Evolutionary conservation across 768 basidiomycete genomes (phyloP), one percentile per base, ranked within the genome.

Genomic region (Mycena indigotica): DNA sequence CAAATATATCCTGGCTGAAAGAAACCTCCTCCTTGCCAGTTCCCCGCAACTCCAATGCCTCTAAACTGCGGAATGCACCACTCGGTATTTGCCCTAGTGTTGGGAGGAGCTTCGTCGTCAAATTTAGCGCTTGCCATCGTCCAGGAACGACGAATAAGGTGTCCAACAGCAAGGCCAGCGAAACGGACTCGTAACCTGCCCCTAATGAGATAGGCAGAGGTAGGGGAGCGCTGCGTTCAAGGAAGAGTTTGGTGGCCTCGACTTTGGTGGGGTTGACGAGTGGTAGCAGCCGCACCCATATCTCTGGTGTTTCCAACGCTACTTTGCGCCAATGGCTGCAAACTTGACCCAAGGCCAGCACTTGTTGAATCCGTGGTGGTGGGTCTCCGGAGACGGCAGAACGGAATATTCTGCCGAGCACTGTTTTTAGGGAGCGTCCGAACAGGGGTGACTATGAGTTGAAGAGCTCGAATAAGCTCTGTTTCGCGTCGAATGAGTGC

Each of bases 131-230:
- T 25, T 35, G 29, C 58, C 58, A 60, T 35, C 58, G 24, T 1
- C 55, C 40, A 1, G 58, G 50, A 3, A 51, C 41, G 5, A 41
- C 44, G 16, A 55, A 60, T 10, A 60, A 21, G 1, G 50, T 13
- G 28, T 60, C 58, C 50, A 60, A 25, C 25, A 56, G 39, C 35
- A 54, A 35, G 2, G 10, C 44, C 13, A 51, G 38, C 23, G 41
- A 40, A 16, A 41, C 26, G 24, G 45, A 44, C 35, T 60, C 53
- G 28, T 54, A 54, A 10, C 53, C 53, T 30, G 32, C 32, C 3
- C 50, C 58, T n/a, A 60, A 41, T 26, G 54, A 60, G 6, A 60
- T 35, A 35, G 53, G 54, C 13, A 60, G 23, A 1, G 58, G 54
- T 5, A 60, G 40, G 3, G 58, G 53, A 4, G 58, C 54, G 2